Percentiles rank a stretch among this genome's conserved stretches.
Conservation (phyloP, 495 filamentous ascomycete genomes). For the Aspergillus olivimuriae region DNA sequence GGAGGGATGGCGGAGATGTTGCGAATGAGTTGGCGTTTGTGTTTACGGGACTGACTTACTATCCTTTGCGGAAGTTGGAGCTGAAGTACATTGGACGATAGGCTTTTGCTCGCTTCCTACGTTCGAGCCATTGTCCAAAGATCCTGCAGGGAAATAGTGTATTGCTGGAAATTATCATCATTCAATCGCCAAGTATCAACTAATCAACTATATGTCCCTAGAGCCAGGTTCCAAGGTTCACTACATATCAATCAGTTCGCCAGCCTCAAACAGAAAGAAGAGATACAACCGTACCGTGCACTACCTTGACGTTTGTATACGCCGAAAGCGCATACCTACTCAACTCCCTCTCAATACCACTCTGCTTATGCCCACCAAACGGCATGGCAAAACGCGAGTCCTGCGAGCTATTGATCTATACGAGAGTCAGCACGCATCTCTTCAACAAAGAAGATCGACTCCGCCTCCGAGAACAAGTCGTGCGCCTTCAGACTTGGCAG, state of each 20-base stretch:
- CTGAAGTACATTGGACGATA: conserved; percentile 24
- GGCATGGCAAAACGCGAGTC: conserved; percentile 60
- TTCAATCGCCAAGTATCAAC: not conserved
- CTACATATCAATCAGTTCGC: not conserved
- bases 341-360: conserved; percentile 74
- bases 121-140: no score
- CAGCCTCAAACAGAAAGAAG: not conserved
- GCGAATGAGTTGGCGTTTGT: conserved; percentile 24
- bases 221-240: not conserved
- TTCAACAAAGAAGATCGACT: conserved; percentile 52
- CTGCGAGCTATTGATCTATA: conserved; percentile 79
- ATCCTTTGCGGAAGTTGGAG: conserved; percentile 20
- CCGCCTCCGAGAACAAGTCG: conserved; percentile 69
- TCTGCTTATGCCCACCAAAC: conserved; percentile 88
- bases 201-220: not conserved
- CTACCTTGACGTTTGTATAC: conserved; percentile 64
- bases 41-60: conserved; percentile 16
- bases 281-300: conserved; percentile 41
- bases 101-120: not conserved
- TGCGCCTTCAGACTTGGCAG: conserved; percentile 71
- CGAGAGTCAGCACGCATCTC: conserved; percentile 21
- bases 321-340: conserved; percentile 67
- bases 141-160: no score
- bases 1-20: conserved; percentile 20
- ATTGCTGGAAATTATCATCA: no score